phyloP scores from a whole-genome alignment of 2,329 filamentous ascomycete genomes.

The Fulvia fulva region DNA sequence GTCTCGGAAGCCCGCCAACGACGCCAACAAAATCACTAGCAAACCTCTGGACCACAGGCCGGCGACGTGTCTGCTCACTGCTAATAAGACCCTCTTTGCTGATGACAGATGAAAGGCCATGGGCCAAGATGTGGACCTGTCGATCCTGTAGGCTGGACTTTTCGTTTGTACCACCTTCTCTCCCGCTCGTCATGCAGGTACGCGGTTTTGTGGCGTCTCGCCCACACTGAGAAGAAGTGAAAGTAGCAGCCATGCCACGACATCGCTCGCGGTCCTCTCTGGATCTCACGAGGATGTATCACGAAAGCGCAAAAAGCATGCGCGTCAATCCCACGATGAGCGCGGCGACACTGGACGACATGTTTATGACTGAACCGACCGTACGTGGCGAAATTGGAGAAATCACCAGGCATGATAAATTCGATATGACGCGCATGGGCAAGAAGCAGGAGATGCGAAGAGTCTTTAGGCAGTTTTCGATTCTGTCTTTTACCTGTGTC shows the following conservation, averaged over 20 bases:
- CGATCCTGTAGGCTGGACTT: background rate
- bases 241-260: background rate
- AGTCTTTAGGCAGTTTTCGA: constrained; percentile 48
- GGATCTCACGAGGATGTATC: constrained; percentile 3
- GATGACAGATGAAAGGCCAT: background rate
- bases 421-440: constrained; percentile 47
- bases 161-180: background rate
- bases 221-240: background rate
- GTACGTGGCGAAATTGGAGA: constrained; percentile 9
- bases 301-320: constrained; percentile 4
- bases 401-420: constrained; percentile 31
- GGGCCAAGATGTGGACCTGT: background rate
- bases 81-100: background rate
- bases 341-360: constrained; percentile 7
- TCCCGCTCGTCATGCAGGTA: background rate
- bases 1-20: background rate
- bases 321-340: constrained; percentile 1
- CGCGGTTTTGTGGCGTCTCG: background rate
- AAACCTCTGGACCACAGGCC: background rate
- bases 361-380: background rate
- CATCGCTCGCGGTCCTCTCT: background rate
- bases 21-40: background rate
- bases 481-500: constrained; percentile 49
- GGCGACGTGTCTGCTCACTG: background rate
- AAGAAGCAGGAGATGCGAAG: constrained; percentile 48